Base-by-base conservation (phyloP, 495 filamentous ascomycete genomes). In the Aspergillus kassunensis region DNA sequence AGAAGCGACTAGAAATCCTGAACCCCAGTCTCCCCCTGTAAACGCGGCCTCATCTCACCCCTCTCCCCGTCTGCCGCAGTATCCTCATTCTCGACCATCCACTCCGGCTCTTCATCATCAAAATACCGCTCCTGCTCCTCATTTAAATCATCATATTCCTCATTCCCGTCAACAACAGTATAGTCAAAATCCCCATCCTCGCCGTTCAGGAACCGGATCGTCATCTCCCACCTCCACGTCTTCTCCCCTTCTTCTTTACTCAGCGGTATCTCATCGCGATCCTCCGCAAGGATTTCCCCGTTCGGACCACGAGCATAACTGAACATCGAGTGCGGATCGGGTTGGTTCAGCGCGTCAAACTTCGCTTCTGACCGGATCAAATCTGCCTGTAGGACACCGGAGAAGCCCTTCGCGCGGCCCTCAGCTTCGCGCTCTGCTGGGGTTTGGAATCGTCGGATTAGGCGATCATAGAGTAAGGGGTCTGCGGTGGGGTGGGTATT, bases 101-200 rank as follows among this genome's bases (percentile, higher is more conserved):
- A 88, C 27, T 72, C 74, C 1, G 85, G 81, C 43, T 87, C 83
- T 68, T 91, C 86, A n/a, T 81, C 82, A 18, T 87, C 86, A 62
- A 92, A 88, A 70, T 86, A 93, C 39, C 74, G 72, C 30, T 92
- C 87, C 44, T 84, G 75, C 61, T 84, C 81, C 55, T 78, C 74
- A 20, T 60, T 64, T 53, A 78, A 63, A 60, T 86, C 82, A 67
- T 92, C 87, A 33, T 76, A 83, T 35, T 84, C 81, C 24, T 89
- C 84, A 63, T 84, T 82, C 36, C 76, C 71, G 59, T 92, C 89
- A 21, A 91, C 85, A 4, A 15, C 51, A 13, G 54, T 67, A 59
- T 92, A 92, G 35, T 90, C 86, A 54, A 95, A 91, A 41, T 95
- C 89, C 6, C 71, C 67, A 60, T 92, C 89, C 29, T 77, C 76